Evolutionary conservation across 176 grass and related monocot species (phyloP), one percentile per base, ranked within the genome.

Genomic region (Calamus simplicifolius): DNA sequence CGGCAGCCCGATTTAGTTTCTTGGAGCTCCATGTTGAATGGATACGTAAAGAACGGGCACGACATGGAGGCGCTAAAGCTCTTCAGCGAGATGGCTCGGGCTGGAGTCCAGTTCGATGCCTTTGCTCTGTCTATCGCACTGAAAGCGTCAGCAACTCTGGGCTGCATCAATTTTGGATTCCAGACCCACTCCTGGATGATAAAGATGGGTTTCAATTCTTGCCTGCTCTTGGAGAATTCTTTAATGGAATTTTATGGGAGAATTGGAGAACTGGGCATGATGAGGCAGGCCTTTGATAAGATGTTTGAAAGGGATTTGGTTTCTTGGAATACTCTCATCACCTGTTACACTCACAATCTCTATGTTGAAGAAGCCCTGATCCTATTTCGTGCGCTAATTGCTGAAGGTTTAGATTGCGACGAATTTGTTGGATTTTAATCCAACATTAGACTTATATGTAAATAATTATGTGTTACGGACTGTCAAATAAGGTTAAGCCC

Each of bases 251-350:
- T 81, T 50, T 89, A 89, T 27, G 80, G 80, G 19, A 84, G 64
- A 58, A 27, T 29, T 0, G 69, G 64, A 38, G 69, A 84, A 48
- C 56, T 81, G 51, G 31, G 75, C 30, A 27, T 49, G 27, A 89
- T 89, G 85, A 64, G 14, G 25, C 74, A 67, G 3, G 77, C 81
- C 51, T 85, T 89, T 3, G 51, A 64, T 56, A 68, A 48, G 54
- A 81, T 85, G 73, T 14, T 58, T 55, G 51, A 3, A 27, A 89
- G 67, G 55, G 67, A 75, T 66, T 52, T 89, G 76, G 77, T 89
- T 74, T 84, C 77, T 63, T 89, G 81, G 81, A 89, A 89, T 70
- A 81, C 69, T 55, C 43, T 74, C 57, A 89, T 89, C 52, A 73
- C 73, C 56, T 75, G 73, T 49, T 89, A 63, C 16, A 60, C 77